These are phyloP conservation scores for Trichoderma sp. DNA, from an alignment of 2,329 filamentous ascomycete species.

Conservation along the genomic window DNA sequence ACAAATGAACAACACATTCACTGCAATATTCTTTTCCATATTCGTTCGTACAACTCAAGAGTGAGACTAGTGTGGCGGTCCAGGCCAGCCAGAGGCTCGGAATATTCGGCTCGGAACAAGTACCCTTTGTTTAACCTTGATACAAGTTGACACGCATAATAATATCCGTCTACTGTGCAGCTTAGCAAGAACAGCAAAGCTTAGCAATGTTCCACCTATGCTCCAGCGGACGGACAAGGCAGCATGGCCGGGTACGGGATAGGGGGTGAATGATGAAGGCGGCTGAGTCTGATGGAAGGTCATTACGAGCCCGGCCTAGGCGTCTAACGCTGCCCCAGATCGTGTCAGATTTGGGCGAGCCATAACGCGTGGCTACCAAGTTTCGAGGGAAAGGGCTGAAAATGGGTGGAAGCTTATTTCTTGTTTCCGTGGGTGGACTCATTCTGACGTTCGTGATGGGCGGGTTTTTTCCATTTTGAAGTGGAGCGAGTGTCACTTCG, in stretches of 20 bases:
- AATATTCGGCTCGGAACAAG: neutral
- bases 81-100: neutral
- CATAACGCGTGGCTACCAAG: neutral
- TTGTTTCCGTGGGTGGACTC: neutral
- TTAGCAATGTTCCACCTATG: neutral
- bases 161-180: neutral
- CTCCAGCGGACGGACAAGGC: neutral
- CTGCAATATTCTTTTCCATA: neutral
- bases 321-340: neutral
- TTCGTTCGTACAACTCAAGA: neutral
- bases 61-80: neutral
- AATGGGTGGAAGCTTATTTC: neutral
- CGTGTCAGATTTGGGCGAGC: neutral
- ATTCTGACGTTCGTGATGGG: constrained; percentile 15
- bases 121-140: neutral
- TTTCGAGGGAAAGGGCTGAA: neutral
- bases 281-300: neutral
- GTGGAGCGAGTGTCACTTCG: neutral
- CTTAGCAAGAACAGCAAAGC: neutral
- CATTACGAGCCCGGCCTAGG: neutral
- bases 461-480: neutral
- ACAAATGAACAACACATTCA: neutral
- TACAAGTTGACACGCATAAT: neutral
- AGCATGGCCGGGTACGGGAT: neutral
- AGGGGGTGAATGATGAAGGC: neutral